phyloP scores from a whole-genome alignment of 768 basidiomycete genomes.

The Ramaria sp. region DNA sequence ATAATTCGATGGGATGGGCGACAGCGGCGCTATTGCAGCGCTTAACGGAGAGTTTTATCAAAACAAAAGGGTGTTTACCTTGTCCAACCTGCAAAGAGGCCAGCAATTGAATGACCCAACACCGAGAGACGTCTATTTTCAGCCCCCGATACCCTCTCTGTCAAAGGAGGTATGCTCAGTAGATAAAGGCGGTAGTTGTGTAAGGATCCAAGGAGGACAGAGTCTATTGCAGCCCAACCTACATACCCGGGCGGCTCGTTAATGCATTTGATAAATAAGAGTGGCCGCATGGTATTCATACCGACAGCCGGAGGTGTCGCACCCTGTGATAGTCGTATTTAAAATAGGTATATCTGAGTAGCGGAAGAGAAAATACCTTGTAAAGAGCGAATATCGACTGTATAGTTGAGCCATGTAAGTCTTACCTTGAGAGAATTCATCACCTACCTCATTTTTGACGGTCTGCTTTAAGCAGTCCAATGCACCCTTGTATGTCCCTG shows the following conservation, averaged over 20 bases:
- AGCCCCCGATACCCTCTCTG: conserved; percentile 36
- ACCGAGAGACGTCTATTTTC: conserved; percentile 45
- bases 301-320: conserved; percentile 60
- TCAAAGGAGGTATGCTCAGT: conserved; percentile 36
- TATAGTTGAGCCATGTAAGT: background rate
- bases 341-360: background rate
- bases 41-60: conserved; percentile 6
- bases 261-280: background rate
- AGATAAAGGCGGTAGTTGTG: conserved; percentile 64
- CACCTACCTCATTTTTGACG: conserved; percentile 45
- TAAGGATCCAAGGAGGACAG: conserved; percentile 55
- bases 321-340: conserved; percentile 21
- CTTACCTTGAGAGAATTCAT: conserved; percentile 8
- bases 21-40: conserved; percentile 40
- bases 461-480: conserved; percentile 48
- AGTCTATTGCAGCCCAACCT: conserved; percentile 63
- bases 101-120: conserved; percentile 54
- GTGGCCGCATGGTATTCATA: background rate
- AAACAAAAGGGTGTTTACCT: conserved; percentile 30
- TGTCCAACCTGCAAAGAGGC: conserved; percentile 58
- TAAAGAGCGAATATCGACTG: conserved; percentile 58
- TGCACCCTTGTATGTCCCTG: conserved; percentile 52
- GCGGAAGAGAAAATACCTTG: conserved; percentile 27
- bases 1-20: conserved; percentile 68
- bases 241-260: background rate